Evolutionary conservation across 1,139 yeast genomes (phyloP).

Genomic region (Pichia inconspicua): DNA sequence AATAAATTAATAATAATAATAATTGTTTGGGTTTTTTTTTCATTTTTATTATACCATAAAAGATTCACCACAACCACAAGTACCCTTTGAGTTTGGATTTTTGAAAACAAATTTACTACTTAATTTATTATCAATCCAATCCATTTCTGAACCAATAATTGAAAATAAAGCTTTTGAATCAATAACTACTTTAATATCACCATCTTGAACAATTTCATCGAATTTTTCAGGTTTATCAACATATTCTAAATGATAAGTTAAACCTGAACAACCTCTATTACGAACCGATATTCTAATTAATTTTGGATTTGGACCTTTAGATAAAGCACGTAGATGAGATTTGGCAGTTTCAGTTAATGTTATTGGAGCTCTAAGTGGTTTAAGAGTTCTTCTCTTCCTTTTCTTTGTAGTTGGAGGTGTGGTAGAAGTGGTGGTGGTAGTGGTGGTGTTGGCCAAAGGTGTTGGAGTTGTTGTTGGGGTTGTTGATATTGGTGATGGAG

Average conservation of each 20-base stretch:
- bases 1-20: not conserved
- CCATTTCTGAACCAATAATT: conserved; percentile 97
- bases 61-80: conserved; percentile 98
- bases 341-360: conserved; percentile 70
- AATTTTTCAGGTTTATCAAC: conserved; percentile 86
- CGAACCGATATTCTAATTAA: conserved; percentile 88
- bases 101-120: conserved; percentile 83
- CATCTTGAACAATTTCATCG: conserved; percentile 88
- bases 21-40: no score
- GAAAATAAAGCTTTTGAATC: conserved; percentile 94
- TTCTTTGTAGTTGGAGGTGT: conserved; percentile 24
- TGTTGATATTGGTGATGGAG: not conserved
- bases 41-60: conserved; percentile 63
- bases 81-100: conserved; percentile 94
- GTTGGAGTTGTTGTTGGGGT: not conserved
- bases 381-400: conserved; percentile 57
- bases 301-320: conserved; percentile 80
- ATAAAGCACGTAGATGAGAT: conserved; percentile 54
- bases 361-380: conserved; percentile 85
- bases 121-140: conserved; percentile 91
- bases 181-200: conserved; percentile 84
- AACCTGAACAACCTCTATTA: conserved; percentile 94
- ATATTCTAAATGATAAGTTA: conserved; percentile 85
- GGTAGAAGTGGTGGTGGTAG: no score
- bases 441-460: not conserved